These are phyloP conservation scores for Articulospora tetracladia DNA, from an alignment of 495 filamentous ascomycete species.

Conservation along the genomic window DNA sequence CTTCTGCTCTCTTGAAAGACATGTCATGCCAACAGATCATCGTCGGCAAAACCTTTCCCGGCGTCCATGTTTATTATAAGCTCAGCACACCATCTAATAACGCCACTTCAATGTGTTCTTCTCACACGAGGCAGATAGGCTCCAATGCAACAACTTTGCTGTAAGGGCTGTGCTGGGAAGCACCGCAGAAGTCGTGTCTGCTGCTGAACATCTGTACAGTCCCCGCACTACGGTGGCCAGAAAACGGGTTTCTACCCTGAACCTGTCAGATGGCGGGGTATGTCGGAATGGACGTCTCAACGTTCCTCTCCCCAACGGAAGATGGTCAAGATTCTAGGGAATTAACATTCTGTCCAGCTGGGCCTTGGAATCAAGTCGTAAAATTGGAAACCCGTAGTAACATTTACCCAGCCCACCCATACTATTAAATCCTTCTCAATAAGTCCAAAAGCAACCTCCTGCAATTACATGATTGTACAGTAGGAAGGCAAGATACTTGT, in stretches of 20 bases:
- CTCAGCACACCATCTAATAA: no score
- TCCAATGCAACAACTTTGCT: neutral
- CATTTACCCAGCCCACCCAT: neutral
- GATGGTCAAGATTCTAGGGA: no score
- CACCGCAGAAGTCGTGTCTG: neutral
- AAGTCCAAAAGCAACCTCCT: neutral
- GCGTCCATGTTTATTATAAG: no score
- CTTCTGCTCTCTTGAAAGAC: neutral
- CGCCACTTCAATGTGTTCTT: no score
- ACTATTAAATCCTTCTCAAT: no score
- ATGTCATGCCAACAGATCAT: no score
- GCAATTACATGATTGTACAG: slow-evolving; percentile 12
- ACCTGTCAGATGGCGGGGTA: neutral
- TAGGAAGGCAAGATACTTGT: slow-evolving; percentile 10
- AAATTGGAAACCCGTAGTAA: neutral
- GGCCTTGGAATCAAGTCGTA: neutral
- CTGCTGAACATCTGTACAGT: neutral
- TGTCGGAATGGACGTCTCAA: no score
- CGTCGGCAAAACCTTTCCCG: no score
- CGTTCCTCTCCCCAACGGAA: no score
- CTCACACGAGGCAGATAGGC: neutral
- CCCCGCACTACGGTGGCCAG: neutral
- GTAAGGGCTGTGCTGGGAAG: neutral
- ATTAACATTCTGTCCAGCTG: no score
- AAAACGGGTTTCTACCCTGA: neutral